These are phyloP conservation scores for Barnettozyma sp. DNA, from an alignment of 805 yeast species.

Conservation along the genomic window DNA sequence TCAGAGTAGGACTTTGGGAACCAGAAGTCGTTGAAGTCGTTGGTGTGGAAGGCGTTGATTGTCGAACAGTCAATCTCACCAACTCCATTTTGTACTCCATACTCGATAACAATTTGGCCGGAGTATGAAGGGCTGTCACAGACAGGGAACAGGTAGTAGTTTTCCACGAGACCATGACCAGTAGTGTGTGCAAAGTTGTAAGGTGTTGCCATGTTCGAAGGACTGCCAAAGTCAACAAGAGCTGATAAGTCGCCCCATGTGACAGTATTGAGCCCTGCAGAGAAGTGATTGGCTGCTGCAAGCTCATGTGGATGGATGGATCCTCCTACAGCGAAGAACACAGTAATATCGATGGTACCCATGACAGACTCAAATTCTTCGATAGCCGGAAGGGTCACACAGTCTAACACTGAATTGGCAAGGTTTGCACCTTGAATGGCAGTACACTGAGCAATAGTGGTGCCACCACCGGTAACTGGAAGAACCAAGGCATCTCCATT, in stretches of 20 bases:
- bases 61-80: constrained; percentile 21
- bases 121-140: constrained; percentile 25
- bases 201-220: constrained; percentile 13
- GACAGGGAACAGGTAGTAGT: constrained; percentile 28
- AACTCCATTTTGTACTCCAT: constrained; percentile 12
- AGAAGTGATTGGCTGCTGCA: constrained; percentile 25
- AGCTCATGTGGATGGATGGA: constrained; percentile 26
- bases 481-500: constrained; percentile 17
- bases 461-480: constrained; percentile 23
- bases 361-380: constrained; percentile 16
- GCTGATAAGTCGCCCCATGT: constrained; percentile 25
- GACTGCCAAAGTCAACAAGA: constrained; percentile 24
- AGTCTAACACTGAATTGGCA: constrained; percentile 26
- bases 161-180: constrained; percentile 26
- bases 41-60: constrained; percentile 20
- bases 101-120: constrained; percentile 24
- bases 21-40: constrained; percentile 29
- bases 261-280: constrained; percentile 25
- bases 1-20: constrained; percentile 22
- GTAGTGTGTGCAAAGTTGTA: constrained; percentile 28
- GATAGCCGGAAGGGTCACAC: constrained; percentile 23
- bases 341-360: constrained; percentile 27
- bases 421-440: constrained; percentile 29
- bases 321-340: constrained; percentile 32
- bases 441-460: constrained; percentile 26